Base-by-base conservation (phyloP, 2,329 filamentous ascomycete genomes). In the Escovopsis weberi region DNA sequence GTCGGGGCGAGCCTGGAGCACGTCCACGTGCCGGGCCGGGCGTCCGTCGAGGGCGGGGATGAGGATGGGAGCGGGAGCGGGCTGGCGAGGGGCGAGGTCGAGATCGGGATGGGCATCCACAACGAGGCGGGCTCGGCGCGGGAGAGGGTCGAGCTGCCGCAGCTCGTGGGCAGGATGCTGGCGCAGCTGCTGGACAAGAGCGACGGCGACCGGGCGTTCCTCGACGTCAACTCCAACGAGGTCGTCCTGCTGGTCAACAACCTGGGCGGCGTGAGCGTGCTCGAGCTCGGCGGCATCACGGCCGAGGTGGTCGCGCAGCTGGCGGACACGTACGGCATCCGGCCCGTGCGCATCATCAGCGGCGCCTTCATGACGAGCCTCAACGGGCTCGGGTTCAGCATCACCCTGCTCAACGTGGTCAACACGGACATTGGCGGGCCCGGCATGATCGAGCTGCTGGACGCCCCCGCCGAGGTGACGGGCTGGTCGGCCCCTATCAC, bases 21-120 rank as follows among this genome's bases (percentile, higher is more conserved):
- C 58, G 88, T 95, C n/a, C 89, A 95, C 57, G 85, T 95, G 0
- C 89, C 89, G 0, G 88, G 89, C 4, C 74, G 87, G 46, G 73
- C 67, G 15, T 15, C 15, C 15, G 15, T 15, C 15, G 15, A 15
- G 15, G 1, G 56, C 67, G 6, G 72, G 76, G 49, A 69, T 32
- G 4, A 10, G 6, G 28, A 32, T 32, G 28, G 28, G 28, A 32
- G 11, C 11, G 8, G 77, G 23, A 77, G 78, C 26, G 59, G 52
- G 36, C 61, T 89, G 44, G 69, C 63, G 38, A 60, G 51, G 3
- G 71, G 66, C 34, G 72, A 79, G 55, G 72, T 78, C 26, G 76
- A 80, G 59, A 63, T 80, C 39, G 82, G 82, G 26, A 86, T 86
- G 82, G 82, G 82, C 11, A 85, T 85, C 50, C 82, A 86, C 58